These are phyloP conservation scores for Pachysolen tannophilus DNA, from an alignment of 805 yeast species.

Conservation along the genomic window DNA sequence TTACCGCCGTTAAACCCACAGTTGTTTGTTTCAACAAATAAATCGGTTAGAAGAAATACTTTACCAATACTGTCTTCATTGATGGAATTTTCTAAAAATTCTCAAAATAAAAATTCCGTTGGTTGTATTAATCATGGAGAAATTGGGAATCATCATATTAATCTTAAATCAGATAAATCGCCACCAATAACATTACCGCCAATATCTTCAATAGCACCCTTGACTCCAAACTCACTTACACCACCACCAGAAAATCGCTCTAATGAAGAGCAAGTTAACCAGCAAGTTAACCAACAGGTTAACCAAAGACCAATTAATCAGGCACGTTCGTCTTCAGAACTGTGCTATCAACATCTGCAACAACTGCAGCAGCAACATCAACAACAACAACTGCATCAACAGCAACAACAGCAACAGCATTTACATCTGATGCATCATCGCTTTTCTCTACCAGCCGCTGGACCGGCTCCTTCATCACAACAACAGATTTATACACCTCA, in stretches of 20 bases:
- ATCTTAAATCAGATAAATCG: no score
- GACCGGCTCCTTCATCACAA: neutral
- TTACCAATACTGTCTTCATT: no score
- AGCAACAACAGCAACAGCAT: neutral
- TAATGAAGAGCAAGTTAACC: neutral
- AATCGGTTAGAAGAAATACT: no score
- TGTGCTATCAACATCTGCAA: neutral
- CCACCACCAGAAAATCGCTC: conserved; percentile 2
- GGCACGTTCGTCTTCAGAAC: neutral
- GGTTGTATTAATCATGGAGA: no score
- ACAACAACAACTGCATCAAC: neutral
- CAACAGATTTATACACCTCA: neutral
- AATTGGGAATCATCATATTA: no score
- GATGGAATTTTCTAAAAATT: no score
- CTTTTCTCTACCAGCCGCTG: no score
- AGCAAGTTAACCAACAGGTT: neutral
- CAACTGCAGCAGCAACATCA: conserved; percentile 1
- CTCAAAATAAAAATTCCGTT: no score
- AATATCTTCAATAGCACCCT: conserved; percentile 6
- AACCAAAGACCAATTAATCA: neutral
- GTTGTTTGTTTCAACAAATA: no score
- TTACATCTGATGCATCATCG: no score
- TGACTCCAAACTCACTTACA: neutral
- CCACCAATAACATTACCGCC: conserved; percentile 6
- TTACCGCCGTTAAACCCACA: no score